Evolutionary conservation across 371 early-diverging fungal species (phyloP), one percentile per base, ranked within the genome.

Genomic region (Dichotomocladium elegans): DNA sequence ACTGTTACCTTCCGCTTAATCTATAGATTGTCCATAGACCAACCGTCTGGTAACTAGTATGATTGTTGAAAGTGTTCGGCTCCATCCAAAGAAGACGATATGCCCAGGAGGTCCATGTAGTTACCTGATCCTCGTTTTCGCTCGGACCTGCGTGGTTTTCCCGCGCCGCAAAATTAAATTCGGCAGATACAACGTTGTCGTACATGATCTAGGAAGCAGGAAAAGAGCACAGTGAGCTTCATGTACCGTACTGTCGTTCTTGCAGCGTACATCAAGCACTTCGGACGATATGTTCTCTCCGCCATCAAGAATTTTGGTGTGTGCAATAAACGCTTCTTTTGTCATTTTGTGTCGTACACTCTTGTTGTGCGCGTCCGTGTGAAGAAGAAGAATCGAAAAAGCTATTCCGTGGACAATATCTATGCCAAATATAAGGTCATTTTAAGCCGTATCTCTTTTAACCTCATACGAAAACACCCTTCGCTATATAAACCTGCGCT

Each of bases 311-410:
- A 79, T 76, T 53, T 80, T 74, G 8, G 88, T 85, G 43, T 86
- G 82, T 58, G 70, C 70, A 34, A 89, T 82, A 62, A 92, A 95
- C 26, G 92, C 89, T 21, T 88, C 85, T 68, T 87, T 88, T 41
- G 84, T 81, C 83, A 94, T 94, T 68, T 92, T 95, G 53, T 82
- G 84, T 33, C 81, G 81, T 14, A 92, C 85, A 56, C 85, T 82
- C 57, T 89, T 90, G 68, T 94, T 94, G 69, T 95, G 93, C 21
- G 92, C 89, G 63, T 95, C 95, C 4, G 95, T 94, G 70, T 96
- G 94, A 21, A 96, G 80, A 46, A 94, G 69, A 55, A 95, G 72
- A n/a, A 97, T 72, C 1, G 93, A 88, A 65, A 91, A 95, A 3
- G 94, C 80, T 21, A 94, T 70, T 11, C 89, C 81, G 61, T 92